A percentile compares a stretch with the other conserved stretches of the same genome.
Conservation (phyloP, 2,329 filamentous ascomycete genomes). For the Sarocladiaceae sp. region DNA sequence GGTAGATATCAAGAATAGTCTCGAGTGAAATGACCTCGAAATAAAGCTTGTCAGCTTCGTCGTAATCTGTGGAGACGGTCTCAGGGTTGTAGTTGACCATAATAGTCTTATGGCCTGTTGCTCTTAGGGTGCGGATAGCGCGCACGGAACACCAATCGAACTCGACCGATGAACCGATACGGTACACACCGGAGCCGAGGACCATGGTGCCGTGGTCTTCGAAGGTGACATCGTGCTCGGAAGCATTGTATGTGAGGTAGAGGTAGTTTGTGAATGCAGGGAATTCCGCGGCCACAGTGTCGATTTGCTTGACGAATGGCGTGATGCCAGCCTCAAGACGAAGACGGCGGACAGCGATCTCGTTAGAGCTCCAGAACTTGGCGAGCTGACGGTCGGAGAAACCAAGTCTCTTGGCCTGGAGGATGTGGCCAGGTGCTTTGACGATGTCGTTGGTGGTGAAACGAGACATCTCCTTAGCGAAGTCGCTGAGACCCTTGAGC, state of each 20-base stretch:
- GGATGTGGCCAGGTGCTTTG: conserved; percentile 61
- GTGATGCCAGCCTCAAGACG: conserved; percentile 82
- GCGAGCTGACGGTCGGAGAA: conserved; percentile 93
- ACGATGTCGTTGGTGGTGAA: conserved; percentile 63
- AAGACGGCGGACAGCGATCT: conserved; percentile 79
- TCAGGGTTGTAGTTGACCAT: conserved; percentile 97
- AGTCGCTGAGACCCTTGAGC: conserved; percentile 86
- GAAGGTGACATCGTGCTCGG: conserved; percentile 78
- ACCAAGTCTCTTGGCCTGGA: conserved; percentile 86
- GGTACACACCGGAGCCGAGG: conserved; percentile 90
- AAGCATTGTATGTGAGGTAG: conserved; percentile 92
- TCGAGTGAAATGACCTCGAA: conserved; percentile 95
- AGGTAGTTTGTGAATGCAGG: conserved; percentile 93
- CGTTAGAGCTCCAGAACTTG: conserved; percentile 91
- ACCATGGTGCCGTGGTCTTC: conserved; percentile 95
- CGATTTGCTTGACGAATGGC: conserved; percentile 95
- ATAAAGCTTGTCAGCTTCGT: conserved; percentile 90
- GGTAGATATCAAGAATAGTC: conserved; percentile 88
- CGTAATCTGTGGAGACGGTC: conserved; percentile 85
- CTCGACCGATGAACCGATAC: conserved; percentile 95
- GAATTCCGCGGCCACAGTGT: conserved; percentile 97
- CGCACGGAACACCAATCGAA: conserved; percentile 99
- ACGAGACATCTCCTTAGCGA: conserved; percentile 71
- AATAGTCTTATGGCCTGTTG: conserved; percentile 84
- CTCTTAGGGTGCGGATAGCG: conserved; percentile 84